These are phyloP conservation scores for Cyanidioschyzon merolae DNA, from an alignment of 23 red algal genomes.

Conservation along the genomic window DNA sequence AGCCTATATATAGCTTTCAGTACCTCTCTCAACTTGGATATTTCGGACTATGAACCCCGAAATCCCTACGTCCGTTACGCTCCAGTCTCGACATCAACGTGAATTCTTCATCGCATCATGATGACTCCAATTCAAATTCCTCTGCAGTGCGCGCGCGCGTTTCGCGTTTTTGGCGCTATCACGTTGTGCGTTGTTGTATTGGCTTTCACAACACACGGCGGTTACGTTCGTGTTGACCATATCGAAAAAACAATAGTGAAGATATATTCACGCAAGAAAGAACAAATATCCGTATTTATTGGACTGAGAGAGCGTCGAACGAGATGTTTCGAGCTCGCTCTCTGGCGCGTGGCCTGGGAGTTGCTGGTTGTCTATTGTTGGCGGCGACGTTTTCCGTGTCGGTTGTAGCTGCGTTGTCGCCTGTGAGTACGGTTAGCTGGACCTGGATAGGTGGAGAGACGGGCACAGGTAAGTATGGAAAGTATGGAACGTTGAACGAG, in stretches of 20 bases:
- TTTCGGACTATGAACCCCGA: not conserved
- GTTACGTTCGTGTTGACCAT: not conserved
- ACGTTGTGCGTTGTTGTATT: not conserved
- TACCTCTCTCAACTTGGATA: not conserved
- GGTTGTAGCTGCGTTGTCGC: not conserved
- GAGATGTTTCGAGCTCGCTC: not conserved
- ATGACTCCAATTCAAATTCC: not conserved
- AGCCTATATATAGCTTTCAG: too few species aligned
- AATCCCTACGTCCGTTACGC: not conserved
- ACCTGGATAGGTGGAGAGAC: not conserved
- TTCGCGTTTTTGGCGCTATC: not conserved
- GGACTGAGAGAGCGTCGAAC: not conserved
- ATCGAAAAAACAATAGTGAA: not conserved
- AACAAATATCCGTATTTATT: not conserved
- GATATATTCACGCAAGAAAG: not conserved
- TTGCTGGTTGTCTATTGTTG: not conserved
- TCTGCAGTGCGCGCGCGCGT: not conserved
- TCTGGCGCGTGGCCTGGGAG: not conserved
- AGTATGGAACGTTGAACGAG: conserved; percentile 10
- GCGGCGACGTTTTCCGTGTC: not conserved
- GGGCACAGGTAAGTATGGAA: not conserved
- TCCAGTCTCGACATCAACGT: not conserved
- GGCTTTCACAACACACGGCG: not conserved
- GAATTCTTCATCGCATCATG: not conserved
- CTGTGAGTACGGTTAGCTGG: not conserved